Conservation (phyloP, 2,329 filamentous ascomycete genomes). For the Microdochium trichocladiopsis region DNA sequence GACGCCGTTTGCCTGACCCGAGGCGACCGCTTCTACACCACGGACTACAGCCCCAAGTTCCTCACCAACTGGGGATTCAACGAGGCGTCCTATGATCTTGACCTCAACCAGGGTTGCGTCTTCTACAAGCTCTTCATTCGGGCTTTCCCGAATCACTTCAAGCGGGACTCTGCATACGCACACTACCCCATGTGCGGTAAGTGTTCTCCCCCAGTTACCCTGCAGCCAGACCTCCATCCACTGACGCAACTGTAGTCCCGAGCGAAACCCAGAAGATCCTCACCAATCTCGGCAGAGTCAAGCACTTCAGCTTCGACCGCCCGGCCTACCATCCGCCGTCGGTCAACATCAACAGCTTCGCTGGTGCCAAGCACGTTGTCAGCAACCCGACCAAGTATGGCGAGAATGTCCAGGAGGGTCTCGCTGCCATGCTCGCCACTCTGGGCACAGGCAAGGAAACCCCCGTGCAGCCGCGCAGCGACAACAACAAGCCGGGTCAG, state of each 20-base stretch:
- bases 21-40: conserved; percentile 72
- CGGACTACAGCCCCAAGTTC: conserved; percentile 66
- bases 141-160: conserved; percentile 76
- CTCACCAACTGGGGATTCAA: conserved; percentile 82
- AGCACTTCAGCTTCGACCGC: conserved; percentile 63
- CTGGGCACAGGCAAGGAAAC: conserved; percentile 26
- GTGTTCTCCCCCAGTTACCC: conserved; percentile 2
- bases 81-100: conserved; percentile 65
- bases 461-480: conserved; percentile 24
- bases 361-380: conserved; percentile 54
- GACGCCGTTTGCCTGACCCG: conserved; percentile 75
- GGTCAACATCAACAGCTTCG: conserved; percentile 53
- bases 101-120: conserved; percentile 72
- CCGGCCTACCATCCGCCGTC: conserved; percentile 44
- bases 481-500: conserved; percentile 52
- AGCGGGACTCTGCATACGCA: conserved; percentile 70
- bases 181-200: conserved; percentile 59
- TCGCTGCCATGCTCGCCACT: conserved; percentile 54
- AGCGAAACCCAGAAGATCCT: conserved; percentile 67
- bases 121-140: conserved; percentile 79
- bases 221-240: not conserved
- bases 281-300: conserved; percentile 56
- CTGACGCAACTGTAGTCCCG: conserved; percentile 44
- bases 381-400: conserved; percentile 55
- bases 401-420: conserved; percentile 55